Base-by-base conservation (phyloP, 129 eudicot species). In the Dittrichia graveolens region DNA sequence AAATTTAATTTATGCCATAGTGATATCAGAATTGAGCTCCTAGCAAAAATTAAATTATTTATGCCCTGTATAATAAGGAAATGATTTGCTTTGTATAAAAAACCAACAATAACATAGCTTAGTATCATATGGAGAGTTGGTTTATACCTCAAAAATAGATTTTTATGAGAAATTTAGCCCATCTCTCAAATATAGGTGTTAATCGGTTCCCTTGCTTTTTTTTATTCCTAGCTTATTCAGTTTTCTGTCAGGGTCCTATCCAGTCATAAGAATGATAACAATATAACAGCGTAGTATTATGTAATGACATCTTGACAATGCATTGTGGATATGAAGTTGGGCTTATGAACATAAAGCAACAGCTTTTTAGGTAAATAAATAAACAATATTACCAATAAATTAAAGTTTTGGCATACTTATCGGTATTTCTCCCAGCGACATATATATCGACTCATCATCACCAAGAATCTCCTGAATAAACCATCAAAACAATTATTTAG, bases 361-460 rank as follows among this genome's bases (percentile, higher is more conserved):
- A 69, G 45, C 37, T 77, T 48, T 48, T 48, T n/a, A 37, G 59
- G 38, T 41, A 60, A 10, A 39, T 35, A 78, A 83, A 52, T 31
- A 47, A 81, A 74, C 78, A 70, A 85, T 60, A 70, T 76, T 80
- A 79, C 64, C 74, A 53, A 62, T 24, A 61, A 6, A 47, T 61
- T 31, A 85, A 84, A 78, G 78, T 59, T 79, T 68, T 81, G 82
- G 86, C 96, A 84, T 95, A 95, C 99, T 88, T 90, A 91, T 79
- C 77, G 99, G 99, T 80, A 93, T 93, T 84, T 93, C 98, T 82
- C 89, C 96, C 76, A 93, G 56, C 12, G 98, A 87, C 98, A 90
- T 93, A 75, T 89, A 93, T 69, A 92, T 92, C 14, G 92, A 79
- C 77, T 93, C 98, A 67, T 89, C 98, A 49, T 93, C 98, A 50